Base-by-base conservation (phyloP, 768 basidiomycete species). In the Clathrus columnatus region DNA sequence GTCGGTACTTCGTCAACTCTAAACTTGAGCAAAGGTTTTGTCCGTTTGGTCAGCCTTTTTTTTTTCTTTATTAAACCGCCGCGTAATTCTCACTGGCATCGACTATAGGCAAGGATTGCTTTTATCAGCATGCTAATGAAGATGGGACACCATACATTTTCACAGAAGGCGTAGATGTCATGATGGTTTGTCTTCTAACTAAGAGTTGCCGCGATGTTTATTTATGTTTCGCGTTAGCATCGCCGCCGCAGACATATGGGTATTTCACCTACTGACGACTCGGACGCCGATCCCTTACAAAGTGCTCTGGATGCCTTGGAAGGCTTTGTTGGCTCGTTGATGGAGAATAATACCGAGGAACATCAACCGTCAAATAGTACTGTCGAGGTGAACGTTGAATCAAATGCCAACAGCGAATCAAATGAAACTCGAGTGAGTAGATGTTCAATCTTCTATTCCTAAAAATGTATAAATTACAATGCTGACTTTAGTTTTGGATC, bases 1-100 rank as follows among this genome's bases (percentile, higher is more conserved):
- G 88, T 75, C 79, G 71, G 83, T 82, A 87, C 62, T 89, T 89
- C 65, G 70, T 77, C 57, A 65, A 72, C 43, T 82, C 85, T 3
- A 63, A 67, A 50, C 63, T 67, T 7, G 62, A 62, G 16, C 72
- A 70, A 47, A 82, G 82, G 0, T 76, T 77, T 51, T 91, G 88
- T 67, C 88, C 86, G 0, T 91, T 87, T 60, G 88, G 51, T 53
- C 5, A 42, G 29, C 21, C 8, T 32, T 28, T 51, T 23, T 10
- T 16, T 18, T 41, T n/a, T 51, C n/a, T n/a, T n/a, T n/a, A n/a
- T n/a, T n/a, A n/a, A n/a, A n/a, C n/a, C n/a, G n/a, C n/a, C n/a
- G n/a, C n/a, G n/a, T n/a, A n/a, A n/a, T n/a, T n/a, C n/a, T n/a
- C n/a, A n/a, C n/a, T n/a, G n/a, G n/a, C n/a, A n/a, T n/a, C n/a